Conservation (phyloP, 139 green algal species). For the Zygnema circumcarinatum region DNA sequence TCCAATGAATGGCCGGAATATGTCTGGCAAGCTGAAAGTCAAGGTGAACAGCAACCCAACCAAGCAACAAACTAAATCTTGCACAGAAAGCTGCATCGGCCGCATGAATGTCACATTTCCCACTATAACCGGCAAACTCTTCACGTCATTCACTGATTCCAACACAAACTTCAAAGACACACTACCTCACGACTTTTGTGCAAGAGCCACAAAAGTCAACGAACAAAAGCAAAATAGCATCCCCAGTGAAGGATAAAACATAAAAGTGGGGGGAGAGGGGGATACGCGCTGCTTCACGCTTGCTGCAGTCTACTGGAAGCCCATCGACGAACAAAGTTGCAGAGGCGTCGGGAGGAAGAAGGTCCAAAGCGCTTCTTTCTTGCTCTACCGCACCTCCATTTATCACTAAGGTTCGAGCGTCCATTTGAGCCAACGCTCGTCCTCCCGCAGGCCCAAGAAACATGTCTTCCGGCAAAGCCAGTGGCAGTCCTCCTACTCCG, state of each 20-base stretch:
- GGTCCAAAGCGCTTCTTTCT: background rate
- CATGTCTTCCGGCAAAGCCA: background rate
- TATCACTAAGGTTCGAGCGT: background rate
- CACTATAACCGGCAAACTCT: too few relatives aligned
- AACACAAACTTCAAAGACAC: too few relatives aligned
- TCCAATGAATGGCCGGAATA: conserved; percentile 57
- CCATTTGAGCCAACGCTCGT: background rate
- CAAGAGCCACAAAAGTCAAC: too few relatives aligned
- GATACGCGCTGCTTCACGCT: conserved; percentile 52
- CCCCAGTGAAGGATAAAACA: background rate
- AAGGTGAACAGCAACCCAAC: background rate
- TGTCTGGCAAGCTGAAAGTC: conserved; percentile 36
- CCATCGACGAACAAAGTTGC: conserved; percentile 48
- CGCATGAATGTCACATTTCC: too few relatives aligned
- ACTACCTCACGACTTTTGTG: too few relatives aligned
- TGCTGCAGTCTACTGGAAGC: conserved; percentile 40
- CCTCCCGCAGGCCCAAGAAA: background rate
- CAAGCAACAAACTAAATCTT: background rate
- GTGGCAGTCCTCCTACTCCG: background rate
- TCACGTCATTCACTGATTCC: too few relatives aligned
- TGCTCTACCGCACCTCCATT: background rate
- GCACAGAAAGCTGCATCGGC: background rate
- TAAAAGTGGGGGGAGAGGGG: background rate
- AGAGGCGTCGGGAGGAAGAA: conserved; percentile 38
- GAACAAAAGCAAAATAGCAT: background rate